A percentile compares a stretch with the other conserved stretches of the same genome.
Conservation (phyloP, 1,139 yeast genomes). For the Pichia sp. region DNA sequence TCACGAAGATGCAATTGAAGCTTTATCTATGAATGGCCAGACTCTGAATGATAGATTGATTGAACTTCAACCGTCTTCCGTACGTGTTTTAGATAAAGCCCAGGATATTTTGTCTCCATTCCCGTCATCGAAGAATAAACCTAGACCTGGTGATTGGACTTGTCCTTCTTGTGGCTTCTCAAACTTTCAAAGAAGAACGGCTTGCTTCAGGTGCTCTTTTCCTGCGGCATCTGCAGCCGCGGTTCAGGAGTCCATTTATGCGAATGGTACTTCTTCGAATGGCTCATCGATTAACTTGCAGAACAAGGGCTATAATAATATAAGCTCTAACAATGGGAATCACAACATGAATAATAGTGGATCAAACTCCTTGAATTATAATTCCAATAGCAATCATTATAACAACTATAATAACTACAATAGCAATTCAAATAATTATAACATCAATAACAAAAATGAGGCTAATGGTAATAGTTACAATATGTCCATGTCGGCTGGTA, state of each 20-base stretch:
- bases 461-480: not conserved
- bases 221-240: conserved; percentile 75
- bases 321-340: not conserved
- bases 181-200: conserved; percentile 89
- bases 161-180: conserved; percentile 96
- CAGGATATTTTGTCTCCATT: conserved; percentile 76
- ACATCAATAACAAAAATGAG: conserved; percentile 1
- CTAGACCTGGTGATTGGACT: conserved; percentile 97
- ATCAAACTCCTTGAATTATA: not conserved
- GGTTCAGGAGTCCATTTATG: conserved; percentile 50
- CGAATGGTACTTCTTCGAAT: conserved; percentile 14
- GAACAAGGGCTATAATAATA: not conserved
- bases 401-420: conserved; percentile 17
- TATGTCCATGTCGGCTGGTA: not conserved
- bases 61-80: conserved; percentile 85
- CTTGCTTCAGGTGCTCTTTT: conserved; percentile 88
- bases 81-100: conserved; percentile 72
- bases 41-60: conserved; percentile 67
- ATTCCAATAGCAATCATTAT: conserved; percentile 16
- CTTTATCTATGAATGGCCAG: conserved; percentile 75
- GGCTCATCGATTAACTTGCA: not conserved
- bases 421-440: conserved; percentile 19
- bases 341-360: conserved; percentile 6
- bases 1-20: conserved; percentile 82
- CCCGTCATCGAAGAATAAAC: conserved; percentile 84